These are phyloP conservation scores for Leccinum huronense DNA, from an alignment of 1,284 basidiomycete genomes.

Conservation along the genomic window DNA sequence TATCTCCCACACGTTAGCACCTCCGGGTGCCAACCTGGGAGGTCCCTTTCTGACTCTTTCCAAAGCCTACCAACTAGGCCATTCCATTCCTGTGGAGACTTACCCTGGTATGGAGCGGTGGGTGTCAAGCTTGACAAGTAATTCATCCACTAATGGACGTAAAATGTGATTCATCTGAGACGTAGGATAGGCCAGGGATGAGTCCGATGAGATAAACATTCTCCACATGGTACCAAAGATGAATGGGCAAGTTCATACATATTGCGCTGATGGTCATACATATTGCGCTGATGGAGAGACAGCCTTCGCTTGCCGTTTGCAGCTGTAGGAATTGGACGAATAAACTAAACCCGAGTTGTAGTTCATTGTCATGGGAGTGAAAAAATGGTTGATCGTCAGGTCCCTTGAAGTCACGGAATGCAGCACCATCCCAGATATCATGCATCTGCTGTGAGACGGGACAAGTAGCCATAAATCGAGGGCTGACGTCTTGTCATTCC, in stretches of 20 bases:
- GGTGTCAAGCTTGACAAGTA: too few species aligned
- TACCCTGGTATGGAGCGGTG: too few species aligned
- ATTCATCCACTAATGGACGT: not conserved
- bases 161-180: not conserved
- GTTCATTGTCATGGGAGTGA: not conserved
- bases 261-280: not conserved
- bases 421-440: not conserved
- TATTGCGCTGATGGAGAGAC: too few species aligned
- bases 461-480: not conserved
- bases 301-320: not conserved
- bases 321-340: not conserved
- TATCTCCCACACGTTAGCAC: too few species aligned
- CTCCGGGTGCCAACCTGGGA: too few species aligned
- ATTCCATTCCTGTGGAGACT: too few species aligned
- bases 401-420: not conserved
- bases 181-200: not conserved
- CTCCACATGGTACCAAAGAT: not conserved
- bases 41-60: too few species aligned
- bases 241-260: not conserved
- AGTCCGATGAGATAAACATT: not conserved
- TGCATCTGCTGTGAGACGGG: not conserved
- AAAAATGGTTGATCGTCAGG: not conserved
- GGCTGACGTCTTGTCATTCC: not conserved
- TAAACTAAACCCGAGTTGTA: not conserved
- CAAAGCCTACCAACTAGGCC: too few species aligned